phyloP scores from a whole-genome alignment of 768 basidiomycete species.

The Boletales sp. region DNA sequence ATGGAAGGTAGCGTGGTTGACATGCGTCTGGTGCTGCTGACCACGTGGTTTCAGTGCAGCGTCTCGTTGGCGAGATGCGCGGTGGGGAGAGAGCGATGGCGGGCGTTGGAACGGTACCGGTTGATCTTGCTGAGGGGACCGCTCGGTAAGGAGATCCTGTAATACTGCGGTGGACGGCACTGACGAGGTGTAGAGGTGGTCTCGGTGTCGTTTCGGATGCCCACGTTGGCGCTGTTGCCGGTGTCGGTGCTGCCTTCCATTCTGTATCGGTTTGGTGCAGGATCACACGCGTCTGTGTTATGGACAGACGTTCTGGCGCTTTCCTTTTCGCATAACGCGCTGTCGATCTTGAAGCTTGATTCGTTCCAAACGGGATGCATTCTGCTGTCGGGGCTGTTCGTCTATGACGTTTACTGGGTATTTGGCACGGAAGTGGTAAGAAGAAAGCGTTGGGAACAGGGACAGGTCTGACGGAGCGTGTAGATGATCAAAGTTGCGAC shows the following conservation, averaged over 20 bases:
- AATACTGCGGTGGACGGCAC: neutral
- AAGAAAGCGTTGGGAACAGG: slow-evolving; percentile 7
- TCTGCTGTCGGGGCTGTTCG: slow-evolving; percentile 77
- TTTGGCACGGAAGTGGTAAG: slow-evolving; percentile 83
- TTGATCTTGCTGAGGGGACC: slow-evolving; percentile 45
- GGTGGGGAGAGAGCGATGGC: slow-evolving; percentile 56
- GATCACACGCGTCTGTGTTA: slow-evolving; percentile 55
- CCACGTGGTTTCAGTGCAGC: slow-evolving; percentile 37
- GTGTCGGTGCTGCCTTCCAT: slow-evolving; percentile 62
- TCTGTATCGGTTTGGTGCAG: slow-evolving; percentile 49
- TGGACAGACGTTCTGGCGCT: slow-evolving; percentile 75
- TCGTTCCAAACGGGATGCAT: slow-evolving; percentile 85
- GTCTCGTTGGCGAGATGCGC: slow-evolving; percentile 48
- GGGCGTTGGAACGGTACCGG: slow-evolving; percentile 46
- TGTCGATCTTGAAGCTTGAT: slow-evolving; percentile 79
- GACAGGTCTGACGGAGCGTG: neutral
- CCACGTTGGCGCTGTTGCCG: slow-evolving; percentile 53
- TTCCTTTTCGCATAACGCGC: slow-evolving; percentile 77
- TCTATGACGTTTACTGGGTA: slow-evolving; percentile 97
- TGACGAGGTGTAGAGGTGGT: slow-evolving; percentile 29
- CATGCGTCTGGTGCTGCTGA: neutral
- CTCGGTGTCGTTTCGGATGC: slow-evolving; percentile 51
- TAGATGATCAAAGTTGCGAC: slow-evolving; percentile 95
- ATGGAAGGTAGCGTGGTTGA: slow-evolving; percentile 46
- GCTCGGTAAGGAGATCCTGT: slow-evolving; percentile 35